Base-by-base conservation (phyloP, 495 filamentous ascomycete species). In the Penicillium daleae region DNA sequence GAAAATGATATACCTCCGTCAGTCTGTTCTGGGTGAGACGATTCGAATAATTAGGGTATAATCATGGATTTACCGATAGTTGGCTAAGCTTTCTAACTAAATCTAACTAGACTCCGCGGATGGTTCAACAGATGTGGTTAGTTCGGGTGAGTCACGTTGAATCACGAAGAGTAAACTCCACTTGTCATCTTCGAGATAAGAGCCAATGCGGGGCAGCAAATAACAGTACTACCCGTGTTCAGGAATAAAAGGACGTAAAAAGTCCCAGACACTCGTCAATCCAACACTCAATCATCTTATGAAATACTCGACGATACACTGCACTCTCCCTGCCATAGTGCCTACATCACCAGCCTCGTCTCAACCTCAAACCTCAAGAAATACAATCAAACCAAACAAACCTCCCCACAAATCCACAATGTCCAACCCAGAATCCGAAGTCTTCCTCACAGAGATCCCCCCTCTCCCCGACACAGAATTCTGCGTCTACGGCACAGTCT, bases 401-500 rank as follows among this genome's bases (percentile, higher is more conserved):
- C 32, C 17, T 2, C 12, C 39, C 21, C n/a, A 4, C n/a, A 12
- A 12, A 54, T 2, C 29, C 40, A 48, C 26, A 31, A 63, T 59
- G 56, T 24, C 56, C 15, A 31, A 13, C 40, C 27, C 35, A 32
- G 42, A 64, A 4, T 24, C 35, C 12, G 46, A 57, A 31, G 46
- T 48, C 4, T 61, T 66, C 55, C 40, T 66, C 15, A 58, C 59
- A 6, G 54, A 55, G 3, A 54, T 56, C 12, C 63, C 54, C 2
- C 22, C 31, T 4, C 55, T 73, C 8, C 70, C 70, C 1, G 63
- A 71, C 37, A 61, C 57, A 17, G 70, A 73, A 58, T 73, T 73
- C 51, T 65, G 63, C 61, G 24, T 73, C 46, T 73, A 65, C 42
- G 71, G 71, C 66, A 67, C 58, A 13, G 71, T 73, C 42, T 66